These are phyloP conservation scores for Arthrinium puccinioides DNA, from an alignment of 2,329 filamentous ascomycete genomes.

Conservation along the genomic window DNA sequence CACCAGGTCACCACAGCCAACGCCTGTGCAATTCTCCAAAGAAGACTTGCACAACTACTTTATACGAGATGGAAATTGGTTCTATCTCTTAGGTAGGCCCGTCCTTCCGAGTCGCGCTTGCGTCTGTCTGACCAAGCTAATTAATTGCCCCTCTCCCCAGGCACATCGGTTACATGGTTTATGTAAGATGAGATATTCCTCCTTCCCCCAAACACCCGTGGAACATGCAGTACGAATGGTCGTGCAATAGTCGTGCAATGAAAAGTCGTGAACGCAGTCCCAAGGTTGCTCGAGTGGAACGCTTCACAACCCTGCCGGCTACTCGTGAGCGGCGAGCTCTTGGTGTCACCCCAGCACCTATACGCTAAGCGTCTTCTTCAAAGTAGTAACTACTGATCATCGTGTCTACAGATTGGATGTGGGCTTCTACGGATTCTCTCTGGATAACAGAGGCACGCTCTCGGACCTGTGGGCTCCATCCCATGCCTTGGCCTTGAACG, in stretches of 20 bases:
- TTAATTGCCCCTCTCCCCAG: not conserved
- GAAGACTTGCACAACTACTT: conserved; percentile 44
- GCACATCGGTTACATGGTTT: conserved; percentile 10
- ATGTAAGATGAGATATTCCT: conserved; percentile 4
- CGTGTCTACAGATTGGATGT: conserved; percentile 42
- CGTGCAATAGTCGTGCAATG: too few relatives aligned
- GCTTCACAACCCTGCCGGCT: too few relatives aligned
- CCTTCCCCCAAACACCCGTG: too few relatives aligned
- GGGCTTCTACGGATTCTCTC: conserved; percentile 49
- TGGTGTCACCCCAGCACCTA: not conserved
- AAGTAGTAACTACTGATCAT: too few relatives aligned
- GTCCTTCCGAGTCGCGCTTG: too few relatives aligned
- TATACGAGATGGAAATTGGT: conserved; percentile 38
- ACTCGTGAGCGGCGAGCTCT: too few relatives aligned
- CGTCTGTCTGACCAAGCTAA: not conserved
- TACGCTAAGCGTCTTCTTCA: conserved; percentile 5
- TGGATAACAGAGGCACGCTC: conserved; percentile 36
- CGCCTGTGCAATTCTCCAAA: conserved; percentile 40
- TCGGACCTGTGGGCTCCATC: conserved; percentile 35
- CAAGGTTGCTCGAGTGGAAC: too few relatives aligned
- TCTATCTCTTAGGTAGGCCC: conserved; percentile 29
- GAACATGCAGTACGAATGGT: too few relatives aligned
- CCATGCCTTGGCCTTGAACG: conserved; percentile 23
- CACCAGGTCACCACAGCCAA: conserved; percentile 18
- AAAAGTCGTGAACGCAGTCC: too few relatives aligned